Evolutionary conservation across 768 basidiomycete species (phyloP), one percentile per base, ranked within the genome.

Genomic region (Scleroderma citrinum): DNA sequence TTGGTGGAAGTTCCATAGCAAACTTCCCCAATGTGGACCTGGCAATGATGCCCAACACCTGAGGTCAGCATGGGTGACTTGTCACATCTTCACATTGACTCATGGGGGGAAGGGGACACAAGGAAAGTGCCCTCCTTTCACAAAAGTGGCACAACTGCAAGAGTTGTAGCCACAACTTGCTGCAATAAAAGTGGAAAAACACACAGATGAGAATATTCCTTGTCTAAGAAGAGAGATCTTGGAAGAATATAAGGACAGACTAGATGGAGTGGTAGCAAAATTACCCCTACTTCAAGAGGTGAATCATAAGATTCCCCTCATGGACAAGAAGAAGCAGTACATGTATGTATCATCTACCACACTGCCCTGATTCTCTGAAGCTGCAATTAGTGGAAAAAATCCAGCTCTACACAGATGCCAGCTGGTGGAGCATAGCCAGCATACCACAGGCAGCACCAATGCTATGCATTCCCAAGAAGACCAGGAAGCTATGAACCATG

Each of bases 351-450:
- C 16, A 43, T 0, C 39, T 47, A 0, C 40, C 35, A 3, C 2
- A 23, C 5, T 52, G 38, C 19, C 40, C 39, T 0, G 39, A 52
- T 5, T 26, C 34, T 0, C 14, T 52, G 10, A 38, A 43, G 7
- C 46, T n/a, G 0, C 51, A 47, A 17, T 36, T 47, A 24, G 19
- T 17, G 0, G 40, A 40, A 2, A 47, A 47, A n/a, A 36, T 29
- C 1, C 11, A 31, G 5, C 34, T 23, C 2, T 74, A 75, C 36
- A 40, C 53, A 0, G 44, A 56, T 1, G 63, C 66, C 0, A 58
- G 63, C 0, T 72, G 73, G 71, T 75, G 72, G 72, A 29, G 4
- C 26, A 29, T 29, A 8, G 26, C 26, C 8, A 29, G 26, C 26
- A 8, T 29, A 8, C 26, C 26, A 29, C 26, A 29, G 26, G 26